A percentile compares a stretch with the other conserved stretches of the same genome.
These are phyloP conservation scores for Polychaeton citri DNA, from an alignment of 2,329 filamentous ascomycete species.

Conservation along the genomic window DNA sequence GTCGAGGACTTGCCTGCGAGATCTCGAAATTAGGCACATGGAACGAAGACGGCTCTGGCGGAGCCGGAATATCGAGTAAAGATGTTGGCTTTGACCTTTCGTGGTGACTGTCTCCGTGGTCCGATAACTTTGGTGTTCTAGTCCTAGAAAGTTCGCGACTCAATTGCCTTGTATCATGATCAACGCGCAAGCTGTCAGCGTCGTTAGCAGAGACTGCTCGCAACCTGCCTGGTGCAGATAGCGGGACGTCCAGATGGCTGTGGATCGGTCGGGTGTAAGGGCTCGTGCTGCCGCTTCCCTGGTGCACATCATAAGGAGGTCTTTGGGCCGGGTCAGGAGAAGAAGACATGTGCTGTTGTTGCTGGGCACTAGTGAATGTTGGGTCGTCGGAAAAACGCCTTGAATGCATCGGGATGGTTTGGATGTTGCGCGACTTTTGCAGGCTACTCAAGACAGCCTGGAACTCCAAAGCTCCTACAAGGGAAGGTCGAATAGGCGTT, in stretches of 20 bases:
- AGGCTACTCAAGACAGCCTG: conserved; percentile 79
- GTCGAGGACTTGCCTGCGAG: background rate
- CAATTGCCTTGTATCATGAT: conserved; percentile 16
- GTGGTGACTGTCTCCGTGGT: background rate
- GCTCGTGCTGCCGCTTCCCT: background rate
- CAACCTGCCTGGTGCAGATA: conserved; percentile 15
- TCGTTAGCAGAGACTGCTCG: conserved; percentile 50
- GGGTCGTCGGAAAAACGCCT: conserved; percentile 57
- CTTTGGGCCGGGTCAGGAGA: conserved; percentile 33
- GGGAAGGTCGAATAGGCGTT: conserved; percentile 78
- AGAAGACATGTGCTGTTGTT: conserved; percentile 34
- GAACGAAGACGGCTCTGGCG: background rate
- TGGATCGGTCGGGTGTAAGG: conserved; percentile 1
- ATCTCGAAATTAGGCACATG: background rate
- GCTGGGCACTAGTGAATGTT: conserved; percentile 30
- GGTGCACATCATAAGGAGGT: conserved; percentile 21
- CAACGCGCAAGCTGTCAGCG: conserved; percentile 33
- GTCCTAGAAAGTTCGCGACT: background rate
- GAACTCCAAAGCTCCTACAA: conserved; percentile 89
- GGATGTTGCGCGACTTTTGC: conserved; percentile 65
- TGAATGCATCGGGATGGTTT: conserved; percentile 53
- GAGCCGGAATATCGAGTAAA: background rate
- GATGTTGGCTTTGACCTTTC: background rate
- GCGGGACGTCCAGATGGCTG: conserved; percentile 14
- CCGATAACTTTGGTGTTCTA: background rate